phyloP scores from a whole-genome alignment of 2,329 filamentous ascomycete genomes.

The Trichoderma hamatum region DNA sequence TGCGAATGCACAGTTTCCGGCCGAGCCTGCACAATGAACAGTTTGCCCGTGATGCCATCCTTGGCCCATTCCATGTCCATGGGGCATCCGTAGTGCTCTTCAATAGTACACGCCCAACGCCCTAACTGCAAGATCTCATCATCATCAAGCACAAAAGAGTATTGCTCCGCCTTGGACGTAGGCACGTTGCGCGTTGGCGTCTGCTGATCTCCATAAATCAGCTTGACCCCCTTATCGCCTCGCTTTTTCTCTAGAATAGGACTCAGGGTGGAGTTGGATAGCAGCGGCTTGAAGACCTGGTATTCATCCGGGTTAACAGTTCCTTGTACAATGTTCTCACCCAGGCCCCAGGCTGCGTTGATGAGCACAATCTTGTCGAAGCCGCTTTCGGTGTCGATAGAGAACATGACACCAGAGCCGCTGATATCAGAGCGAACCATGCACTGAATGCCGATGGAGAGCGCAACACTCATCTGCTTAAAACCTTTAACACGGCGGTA shows the following conservation, averaged over 20 bases:
- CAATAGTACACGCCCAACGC: constrained; percentile 42
- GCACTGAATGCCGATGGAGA: constrained; percentile 38
- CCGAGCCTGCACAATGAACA: constrained; percentile 44
- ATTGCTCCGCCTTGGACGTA: constrained; percentile 42
- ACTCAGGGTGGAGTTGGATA: constrained; percentile 32
- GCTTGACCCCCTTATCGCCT: constrained; percentile 41
- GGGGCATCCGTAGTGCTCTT: constrained; percentile 41
- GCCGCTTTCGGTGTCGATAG: constrained; percentile 45
- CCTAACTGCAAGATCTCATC: constrained; percentile 41
- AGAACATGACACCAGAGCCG: constrained; percentile 46
- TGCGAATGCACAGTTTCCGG: constrained; percentile 44
- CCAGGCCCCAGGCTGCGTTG: constrained; percentile 43
- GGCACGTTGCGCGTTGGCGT: constrained; percentile 41
- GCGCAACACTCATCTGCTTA: constrained; percentile 35
- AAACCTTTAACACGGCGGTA: constrained; percentile 38
- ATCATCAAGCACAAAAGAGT: constrained; percentile 39
- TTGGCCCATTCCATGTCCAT: constrained; percentile 48
- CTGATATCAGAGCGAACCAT: constrained; percentile 41
- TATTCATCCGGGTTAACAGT: constrained; percentile 45
- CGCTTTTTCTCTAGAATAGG: constrained; percentile 43
- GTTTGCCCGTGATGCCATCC: constrained; percentile 35
- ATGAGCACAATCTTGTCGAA: constrained; percentile 46
- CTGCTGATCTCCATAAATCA: constrained; percentile 39
- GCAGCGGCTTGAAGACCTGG: constrained; percentile 44
- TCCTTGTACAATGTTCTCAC: constrained; percentile 45